Base-by-base conservation (phyloP, 225 moss, liverwort and hornwort species). In the Polytrichum formosum region DNA sequence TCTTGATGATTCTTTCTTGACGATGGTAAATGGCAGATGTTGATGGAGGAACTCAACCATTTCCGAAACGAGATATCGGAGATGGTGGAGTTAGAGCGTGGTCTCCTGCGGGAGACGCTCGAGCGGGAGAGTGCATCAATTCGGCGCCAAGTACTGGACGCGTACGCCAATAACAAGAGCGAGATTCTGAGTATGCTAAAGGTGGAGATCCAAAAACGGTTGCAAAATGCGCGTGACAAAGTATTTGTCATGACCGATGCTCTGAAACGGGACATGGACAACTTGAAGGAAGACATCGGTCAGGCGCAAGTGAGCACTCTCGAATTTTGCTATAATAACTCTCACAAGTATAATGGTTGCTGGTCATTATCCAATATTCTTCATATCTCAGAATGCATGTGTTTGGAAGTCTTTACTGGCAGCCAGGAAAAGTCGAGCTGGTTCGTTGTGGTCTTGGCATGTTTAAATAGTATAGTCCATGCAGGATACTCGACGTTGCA, bases 131-230 rank as follows among this genome's bases (percentile, higher is more conserved):
- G 91, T 37, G 86, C 80, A 20, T 76, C 76, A 53, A 91, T 91
- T 61, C 82, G 91, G 74, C 78, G 91, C 68, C 92, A 91, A 78
- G 89, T 90, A 21, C 87, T 97, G 81, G 91, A 97, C 70, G 80
- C 91, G 19, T 81, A 75, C 8, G 83, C 79, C 54, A 85, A 82
- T 69, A 97, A 91, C 63, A 92, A 94, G 73, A 92, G 88, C 37
- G 94, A 97, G 22, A 83, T 97, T 62, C 72, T 89, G 78, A 87
- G 83, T 70, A 87, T 92, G 86, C 75, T 97, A 64, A 97, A 94
- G 75, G 65, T 76, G 71, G 97, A 97, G 78, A 83, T 94, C 69
- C 92, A 92, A 59, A 92, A 88, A 72, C 87, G 91, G 77, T 70
- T 81, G 72, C 86, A 91, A 70, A 86, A 86, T 83, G 84, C 88